phyloP scores from a whole-genome alignment of 2,329 filamentous ascomycete genomes.

The Microascus cirrosus region DNA sequence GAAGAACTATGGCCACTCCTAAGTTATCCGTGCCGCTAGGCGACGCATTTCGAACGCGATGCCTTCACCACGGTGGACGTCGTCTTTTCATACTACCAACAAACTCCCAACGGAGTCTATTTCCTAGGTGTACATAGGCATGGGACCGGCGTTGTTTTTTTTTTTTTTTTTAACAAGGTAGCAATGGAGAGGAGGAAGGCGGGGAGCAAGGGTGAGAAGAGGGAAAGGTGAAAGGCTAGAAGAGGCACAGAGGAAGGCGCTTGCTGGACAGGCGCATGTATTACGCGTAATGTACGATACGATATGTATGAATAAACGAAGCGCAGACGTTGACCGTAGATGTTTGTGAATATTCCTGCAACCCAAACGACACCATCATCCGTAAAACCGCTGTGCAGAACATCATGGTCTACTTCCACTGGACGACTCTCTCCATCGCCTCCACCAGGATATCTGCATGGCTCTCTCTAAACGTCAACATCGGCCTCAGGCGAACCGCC shows the following conservation, averaged over 20 bases:
- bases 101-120: too few species aligned
- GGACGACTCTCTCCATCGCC: slow-evolving; percentile 63
- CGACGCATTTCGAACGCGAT: too few species aligned
- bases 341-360: not conserved
- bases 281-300: not conserved
- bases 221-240: not conserved
- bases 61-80: too few species aligned
- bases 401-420: slow-evolving; percentile 13
- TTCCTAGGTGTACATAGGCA: not conserved
- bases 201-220: not conserved
- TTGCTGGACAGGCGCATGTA: not conserved
- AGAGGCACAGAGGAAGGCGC: not conserved
- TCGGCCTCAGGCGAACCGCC: slow-evolving; percentile 73
- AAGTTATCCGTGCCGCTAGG: too few species aligned
- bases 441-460: slow-evolving; percentile 82
- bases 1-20: too few species aligned
- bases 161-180: not conserved
- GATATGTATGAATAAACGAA: not conserved
- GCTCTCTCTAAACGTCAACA: slow-evolving; percentile 86
- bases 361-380: not conserved
- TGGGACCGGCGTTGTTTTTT: not conserved
- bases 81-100: too few species aligned
- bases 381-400: not conserved
- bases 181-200: not conserved
- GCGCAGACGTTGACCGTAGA: not conserved